Conservation (phyloP, 2,329 filamentous ascomycete genomes). For the Colletotrichum viniferum region DNA sequence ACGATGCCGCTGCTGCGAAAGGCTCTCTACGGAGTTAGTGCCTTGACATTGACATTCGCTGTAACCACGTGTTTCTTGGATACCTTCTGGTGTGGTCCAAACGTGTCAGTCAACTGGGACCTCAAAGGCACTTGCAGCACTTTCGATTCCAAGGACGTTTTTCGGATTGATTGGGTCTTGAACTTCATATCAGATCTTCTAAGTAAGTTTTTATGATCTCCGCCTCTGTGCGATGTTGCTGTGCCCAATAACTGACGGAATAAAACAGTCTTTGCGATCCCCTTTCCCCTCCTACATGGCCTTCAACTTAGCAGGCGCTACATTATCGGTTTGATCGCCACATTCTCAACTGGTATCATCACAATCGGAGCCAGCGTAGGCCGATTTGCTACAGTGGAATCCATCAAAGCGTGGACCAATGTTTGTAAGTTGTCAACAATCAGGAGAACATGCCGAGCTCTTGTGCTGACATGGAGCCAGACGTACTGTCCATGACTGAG, state of each 20-base stretch:
- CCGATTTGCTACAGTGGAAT: constrained; percentile 24
- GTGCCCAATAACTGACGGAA: not conserved
- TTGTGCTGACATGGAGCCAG: not conserved
- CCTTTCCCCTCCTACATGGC: constrained; percentile 24
- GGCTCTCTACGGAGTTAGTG: constrained; percentile 24
- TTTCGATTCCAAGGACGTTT: constrained; percentile 28
- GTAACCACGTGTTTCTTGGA: constrained; percentile 29
- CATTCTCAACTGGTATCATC: constrained; percentile 24
- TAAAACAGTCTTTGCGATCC: constrained; percentile 24
- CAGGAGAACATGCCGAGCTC: not conserved
- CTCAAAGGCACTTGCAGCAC: constrained; percentile 27
- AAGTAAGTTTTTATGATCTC: constrained; percentile 5
- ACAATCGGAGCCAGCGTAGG: constrained; percentile 26
- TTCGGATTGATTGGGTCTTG: constrained; percentile 33
- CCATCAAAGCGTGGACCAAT: constrained; percentile 24
- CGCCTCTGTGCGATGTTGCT: accelerated
- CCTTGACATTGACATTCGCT: constrained; percentile 26
- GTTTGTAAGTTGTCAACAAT: constrained; percentile 19
- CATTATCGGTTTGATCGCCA: constrained; percentile 23
- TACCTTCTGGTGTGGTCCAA: constrained; percentile 33
- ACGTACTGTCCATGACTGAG: constrained; percentile 26
- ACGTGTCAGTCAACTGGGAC: constrained; percentile 32
- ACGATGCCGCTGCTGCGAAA: constrained; percentile 29
- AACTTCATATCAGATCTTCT: constrained; percentile 28
- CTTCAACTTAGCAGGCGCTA: constrained; percentile 24